These are phyloP conservation scores for Naegleria lovaniensis DNA, from an alignment of 208 protist species.

Conservation along the genomic window DNA sequence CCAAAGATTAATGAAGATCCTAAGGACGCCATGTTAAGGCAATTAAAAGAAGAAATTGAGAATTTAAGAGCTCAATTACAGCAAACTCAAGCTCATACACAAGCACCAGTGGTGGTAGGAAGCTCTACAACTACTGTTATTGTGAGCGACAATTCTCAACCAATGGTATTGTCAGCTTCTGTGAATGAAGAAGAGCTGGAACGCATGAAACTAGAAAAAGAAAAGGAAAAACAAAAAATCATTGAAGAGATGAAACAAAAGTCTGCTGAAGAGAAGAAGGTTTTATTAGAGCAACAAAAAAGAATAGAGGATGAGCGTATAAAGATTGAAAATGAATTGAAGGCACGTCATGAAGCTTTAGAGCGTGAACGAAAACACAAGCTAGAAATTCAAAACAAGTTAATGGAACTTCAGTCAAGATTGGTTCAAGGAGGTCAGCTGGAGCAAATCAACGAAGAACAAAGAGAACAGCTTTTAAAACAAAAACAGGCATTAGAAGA, in stretches of 20 bases:
- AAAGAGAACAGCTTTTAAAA: constrained; percentile 39
- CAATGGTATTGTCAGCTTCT: background rate
- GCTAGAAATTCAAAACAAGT: background rate
- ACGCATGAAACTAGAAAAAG: background rate
- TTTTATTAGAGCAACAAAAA: background rate
- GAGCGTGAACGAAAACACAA: background rate
- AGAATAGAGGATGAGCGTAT: background rate
- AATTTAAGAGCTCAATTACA: constrained; percentile 28
- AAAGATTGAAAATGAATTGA: background rate
- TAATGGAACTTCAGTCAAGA: background rate
- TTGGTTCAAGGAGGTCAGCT: background rate
- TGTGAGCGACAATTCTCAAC: background rate
- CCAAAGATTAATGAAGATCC: constrained; percentile 62
- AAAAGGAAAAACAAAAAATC: constrained; percentile 14
- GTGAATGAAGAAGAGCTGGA: constrained; percentile 1
- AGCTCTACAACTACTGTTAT: background rate
- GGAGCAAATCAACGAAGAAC: constrained; percentile 23
- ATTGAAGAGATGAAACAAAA: constrained; percentile 15
- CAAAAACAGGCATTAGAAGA: constrained; percentile 38
- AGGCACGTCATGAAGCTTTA: background rate
- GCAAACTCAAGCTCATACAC: background rate
- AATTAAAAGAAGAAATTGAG: constrained; percentile 50
- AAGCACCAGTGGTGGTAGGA: background rate
- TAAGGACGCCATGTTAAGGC: constrained; percentile 49
- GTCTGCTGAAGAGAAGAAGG: background rate